These are phyloP conservation scores for Colletotrichum zoysiae DNA, from an alignment of 2,329 filamentous ascomycete genomes.

Conservation along the genomic window DNA sequence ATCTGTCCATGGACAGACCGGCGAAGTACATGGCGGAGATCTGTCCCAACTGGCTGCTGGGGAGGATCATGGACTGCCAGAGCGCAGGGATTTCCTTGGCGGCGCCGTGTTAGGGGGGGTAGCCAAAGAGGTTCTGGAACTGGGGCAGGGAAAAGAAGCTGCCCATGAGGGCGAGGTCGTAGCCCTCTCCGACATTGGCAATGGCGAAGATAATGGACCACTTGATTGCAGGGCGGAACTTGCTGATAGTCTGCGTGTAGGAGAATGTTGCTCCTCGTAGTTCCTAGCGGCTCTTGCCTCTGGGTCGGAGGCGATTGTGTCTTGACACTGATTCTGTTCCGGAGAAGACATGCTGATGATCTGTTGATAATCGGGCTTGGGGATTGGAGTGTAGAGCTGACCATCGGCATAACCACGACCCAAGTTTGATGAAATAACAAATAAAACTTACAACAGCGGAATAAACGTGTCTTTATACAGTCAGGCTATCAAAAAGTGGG, in stretches of 20 bases:
- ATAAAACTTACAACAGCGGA: too few species aligned
- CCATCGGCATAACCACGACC: too few species aligned
- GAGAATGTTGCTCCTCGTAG: constrained; percentile 20
- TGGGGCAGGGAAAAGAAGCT: constrained; percentile 51
- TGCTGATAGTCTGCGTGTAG: constrained; percentile 11
- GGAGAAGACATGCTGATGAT: neutral
- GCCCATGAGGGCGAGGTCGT: constrained; percentile 52
- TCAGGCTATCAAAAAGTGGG: neutral
- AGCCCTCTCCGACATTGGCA: constrained; percentile 43
- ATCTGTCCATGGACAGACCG: constrained; percentile 20
- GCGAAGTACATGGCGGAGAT: constrained; percentile 27
- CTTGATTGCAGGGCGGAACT: constrained; percentile 30
- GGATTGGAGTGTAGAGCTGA: neutral
- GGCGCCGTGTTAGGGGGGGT: constrained; percentile 39
- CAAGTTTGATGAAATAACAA: too few species aligned
- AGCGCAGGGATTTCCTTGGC: constrained; percentile 54
- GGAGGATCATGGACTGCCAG: constrained; percentile 55
- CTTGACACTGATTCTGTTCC: neutral
- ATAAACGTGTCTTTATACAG: neutral
- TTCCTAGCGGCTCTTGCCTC: constrained; percentile 18
- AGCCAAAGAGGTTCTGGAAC: constrained; percentile 49
- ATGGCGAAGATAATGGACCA: constrained; percentile 42
- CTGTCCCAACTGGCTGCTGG: constrained; percentile 23
- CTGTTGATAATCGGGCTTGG: neutral
- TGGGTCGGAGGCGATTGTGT: constrained; percentile 18